Evolutionary conservation across 2,329 filamentous ascomycete genomes (phyloP), one percentile per base, ranked within the genome.

Genomic region (Fusarium scirpi): DNA sequence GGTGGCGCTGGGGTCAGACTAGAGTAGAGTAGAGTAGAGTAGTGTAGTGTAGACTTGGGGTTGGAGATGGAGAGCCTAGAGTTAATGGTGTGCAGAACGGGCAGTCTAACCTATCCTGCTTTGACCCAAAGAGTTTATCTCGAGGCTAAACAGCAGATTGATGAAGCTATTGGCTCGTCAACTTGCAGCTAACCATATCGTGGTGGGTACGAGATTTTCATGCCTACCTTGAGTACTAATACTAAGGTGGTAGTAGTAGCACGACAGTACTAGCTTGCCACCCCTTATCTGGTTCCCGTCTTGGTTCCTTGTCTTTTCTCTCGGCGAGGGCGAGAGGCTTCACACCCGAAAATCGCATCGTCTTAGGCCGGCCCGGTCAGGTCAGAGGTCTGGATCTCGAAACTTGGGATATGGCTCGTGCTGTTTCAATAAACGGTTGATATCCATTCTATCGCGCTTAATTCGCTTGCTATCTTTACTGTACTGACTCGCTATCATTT

Each of bases 71-170:
- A 29, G 67, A 60, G 43, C 58, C 47, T 47, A 51, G 16, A 57
- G 43, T 29, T 48, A 49, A 59, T 72, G 69, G 69, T 71, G 69
- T 71, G 61, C 57, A 69, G 65, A 30, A 52, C 69, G 69, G 69
- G 53, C 52, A 58, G 43, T 67, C 69, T 71, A 71, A 41, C 69
- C 69, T 25, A 38, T 64, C 30, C 22, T 41, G 51, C 34, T 57
- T 65, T 53, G 49, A 34, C 46, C 59, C 55, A 64, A 52, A 53
- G 63, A 69, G 65, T 69, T 63, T 65, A 69, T 69, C 48, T 56
- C 12, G 48, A 68, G 38, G 20, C 65, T 68, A 68, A 66, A 40
- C 10, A 12, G 27, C 18, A 27, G 41, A 22, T 34, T 46, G 25
- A 27, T 22, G 24, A 53, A 57, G 47, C 25, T 51, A 63, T 67